phyloP scores from a whole-genome alignment of 768 basidiomycete genomes.

The Amanita pseudoporphyria region DNA sequence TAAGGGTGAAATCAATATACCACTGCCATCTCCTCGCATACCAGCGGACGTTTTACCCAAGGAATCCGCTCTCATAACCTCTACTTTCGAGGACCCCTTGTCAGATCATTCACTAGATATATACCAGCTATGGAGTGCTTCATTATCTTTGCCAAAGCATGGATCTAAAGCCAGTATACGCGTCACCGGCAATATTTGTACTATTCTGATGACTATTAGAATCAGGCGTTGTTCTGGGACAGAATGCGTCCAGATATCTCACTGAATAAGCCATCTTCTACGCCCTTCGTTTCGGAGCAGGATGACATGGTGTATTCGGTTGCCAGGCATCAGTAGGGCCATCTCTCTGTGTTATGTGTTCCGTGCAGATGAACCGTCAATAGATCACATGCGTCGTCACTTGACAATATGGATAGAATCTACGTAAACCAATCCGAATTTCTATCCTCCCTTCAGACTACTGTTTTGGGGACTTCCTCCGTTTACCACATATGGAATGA shows the following conservation, averaged over 20 bases:
- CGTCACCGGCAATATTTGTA: background rate
- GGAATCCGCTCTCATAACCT: slow-evolving; percentile 20
- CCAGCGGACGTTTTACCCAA: slow-evolving; percentile 13
- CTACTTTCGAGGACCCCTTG: background rate
- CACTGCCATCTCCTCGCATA: slow-evolving; percentile 10
- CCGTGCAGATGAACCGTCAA: slow-evolving; percentile 2
- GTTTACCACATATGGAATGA: slow-evolving; percentile 55
- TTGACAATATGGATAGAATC: slow-evolving; percentile 26
- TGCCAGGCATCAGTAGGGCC: slow-evolving; percentile 50
- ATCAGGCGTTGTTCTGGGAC: slow-evolving; percentile 57
- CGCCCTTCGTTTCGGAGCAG: slow-evolving; percentile 67
- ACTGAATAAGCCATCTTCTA: slow-evolving; percentile 20
- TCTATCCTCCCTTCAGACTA: slow-evolving; percentile 42
- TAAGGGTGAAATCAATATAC: slow-evolving; percentile 15
- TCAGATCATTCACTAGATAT: background rate
- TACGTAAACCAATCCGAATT: slow-evolving; percentile 40
- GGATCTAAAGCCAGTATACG: slow-evolving; percentile 11
- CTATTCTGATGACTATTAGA: slow-evolving; percentile 22
- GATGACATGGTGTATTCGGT: slow-evolving; percentile 39
- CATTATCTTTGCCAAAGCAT: background rate
- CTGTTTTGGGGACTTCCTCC: slow-evolving; percentile 61
- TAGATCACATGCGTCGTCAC: slow-evolving; percentile 42
- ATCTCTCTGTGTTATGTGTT: background rate
- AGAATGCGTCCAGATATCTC: slow-evolving; percentile 28
- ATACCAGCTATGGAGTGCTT: slow-evolving; percentile 12